A percentile compares a stretch with the other conserved stretches of the same genome.
Evolutionary conservation across 2,329 filamentous ascomycete genomes (phyloP).

Genomic region (Fusarium marasasianum): DNA sequence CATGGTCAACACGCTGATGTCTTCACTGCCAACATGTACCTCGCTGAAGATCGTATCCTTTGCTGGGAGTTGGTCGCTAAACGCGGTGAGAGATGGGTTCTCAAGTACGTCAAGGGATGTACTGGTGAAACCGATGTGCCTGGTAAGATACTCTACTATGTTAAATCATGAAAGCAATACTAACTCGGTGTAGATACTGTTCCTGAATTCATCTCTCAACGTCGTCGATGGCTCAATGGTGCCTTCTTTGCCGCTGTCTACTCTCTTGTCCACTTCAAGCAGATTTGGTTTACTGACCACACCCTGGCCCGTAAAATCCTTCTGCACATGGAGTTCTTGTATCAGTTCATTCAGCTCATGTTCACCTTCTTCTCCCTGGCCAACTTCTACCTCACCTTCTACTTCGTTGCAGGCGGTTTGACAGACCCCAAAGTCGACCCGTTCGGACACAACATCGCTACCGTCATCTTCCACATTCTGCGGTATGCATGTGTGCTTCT

Average conservation of each 20-base stretch:
- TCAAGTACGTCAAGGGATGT: constrained; percentile 97
- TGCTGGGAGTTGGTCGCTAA: constrained; percentile 98
- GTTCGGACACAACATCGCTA: constrained; percentile 87
- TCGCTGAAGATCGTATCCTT: constrained; percentile 88
- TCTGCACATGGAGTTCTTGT: constrained; percentile 93
- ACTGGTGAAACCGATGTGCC: constrained; percentile 98
- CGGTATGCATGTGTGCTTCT: constrained; percentile 87
- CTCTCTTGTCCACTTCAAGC: constrained; percentile 92
- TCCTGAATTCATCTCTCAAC: constrained; percentile 96
- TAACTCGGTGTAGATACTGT: constrained; percentile 74
- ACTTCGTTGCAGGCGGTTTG: constrained; percentile 93
- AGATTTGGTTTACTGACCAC: constrained; percentile 94
- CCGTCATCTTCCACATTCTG: constrained; percentile 85
- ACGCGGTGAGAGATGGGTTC: constrained; percentile 91
- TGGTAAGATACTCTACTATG: constrained; percentile 65
- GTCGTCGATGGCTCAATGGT: constrained; percentile 96
- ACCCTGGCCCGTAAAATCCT: constrained; percentile 88
- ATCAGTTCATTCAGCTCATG: constrained; percentile 89
- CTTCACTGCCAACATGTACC: constrained; percentile 96
- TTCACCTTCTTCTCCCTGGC: constrained; percentile 99
- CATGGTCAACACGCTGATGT: constrained; percentile 97
- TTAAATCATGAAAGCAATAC: constrained; percentile 4
- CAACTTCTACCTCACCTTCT: constrained; percentile 99
- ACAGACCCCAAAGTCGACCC: constrained; percentile 83
- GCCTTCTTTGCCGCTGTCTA: constrained; percentile 99